Evolutionary conservation across 2,329 filamentous ascomycete species (phyloP).

Genomic region (Sporothrix protearum): DNA sequence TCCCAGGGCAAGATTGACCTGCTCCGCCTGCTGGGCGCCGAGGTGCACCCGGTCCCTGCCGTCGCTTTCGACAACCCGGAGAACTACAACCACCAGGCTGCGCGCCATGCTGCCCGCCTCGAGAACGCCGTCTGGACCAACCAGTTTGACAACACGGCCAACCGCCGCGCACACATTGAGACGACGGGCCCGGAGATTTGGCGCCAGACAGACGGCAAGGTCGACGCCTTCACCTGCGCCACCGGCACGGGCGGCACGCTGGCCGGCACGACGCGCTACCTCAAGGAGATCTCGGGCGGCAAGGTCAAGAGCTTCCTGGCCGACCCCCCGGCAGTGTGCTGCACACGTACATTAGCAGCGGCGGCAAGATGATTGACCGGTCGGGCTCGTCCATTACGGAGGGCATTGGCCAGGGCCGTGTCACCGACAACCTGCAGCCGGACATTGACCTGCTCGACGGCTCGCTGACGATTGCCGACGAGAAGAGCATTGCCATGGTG

Average conservation of each 20-base stretch:
- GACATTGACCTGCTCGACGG: constrained; percentile 84
- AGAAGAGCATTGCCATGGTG: constrained; percentile 96
- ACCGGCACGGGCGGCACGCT: constrained; percentile 91
- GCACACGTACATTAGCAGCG: constrained; percentile 84
- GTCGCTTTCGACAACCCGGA: constrained; percentile 92
- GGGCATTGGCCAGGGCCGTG: constrained; percentile 91
- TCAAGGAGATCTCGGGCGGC: constrained; percentile 78
- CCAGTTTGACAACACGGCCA: constrained; percentile 96
- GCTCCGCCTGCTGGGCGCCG: constrained; percentile 81
- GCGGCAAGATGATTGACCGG: constrained; percentile 78
- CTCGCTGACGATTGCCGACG: constrained; percentile 78
- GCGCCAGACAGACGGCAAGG: constrained; percentile 77
- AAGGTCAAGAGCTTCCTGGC: constrained; percentile 84
- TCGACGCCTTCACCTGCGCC: constrained; percentile 93
- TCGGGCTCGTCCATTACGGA: constrained; percentile 89
- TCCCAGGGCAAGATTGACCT: constrained; percentile 97
- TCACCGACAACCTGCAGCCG: constrained; percentile 89
- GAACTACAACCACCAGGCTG: constrained; percentile 98
- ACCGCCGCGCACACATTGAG: constrained; percentile 89
- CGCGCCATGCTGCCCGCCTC: constrained; percentile 77
- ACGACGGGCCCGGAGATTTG: constrained; percentile 98
- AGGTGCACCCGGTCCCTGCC: constrained; percentile 93
- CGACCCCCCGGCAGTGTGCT: constrained; percentile 88
- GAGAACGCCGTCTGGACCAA: constrained; percentile 97
- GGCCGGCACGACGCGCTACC: constrained; percentile 79